These are phyloP conservation scores for Hyaloscypha bicolor DNA, from an alignment of 495 filamentous ascomycete species.

Conservation along the genomic window DNA sequence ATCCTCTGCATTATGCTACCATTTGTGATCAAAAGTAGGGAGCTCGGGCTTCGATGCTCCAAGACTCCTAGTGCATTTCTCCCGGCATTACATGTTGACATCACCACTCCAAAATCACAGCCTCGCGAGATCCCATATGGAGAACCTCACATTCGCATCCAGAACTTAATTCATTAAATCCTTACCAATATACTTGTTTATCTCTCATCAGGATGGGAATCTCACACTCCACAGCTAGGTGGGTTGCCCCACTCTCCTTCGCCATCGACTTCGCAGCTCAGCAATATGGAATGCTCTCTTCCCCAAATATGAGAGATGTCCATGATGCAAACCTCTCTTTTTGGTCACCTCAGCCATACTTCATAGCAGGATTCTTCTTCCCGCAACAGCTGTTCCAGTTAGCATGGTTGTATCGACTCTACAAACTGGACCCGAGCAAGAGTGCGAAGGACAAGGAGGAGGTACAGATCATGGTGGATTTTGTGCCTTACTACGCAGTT, in stretches of 20 bases:
- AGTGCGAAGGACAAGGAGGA: conserved; percentile 28
- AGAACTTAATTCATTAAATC: background rate
- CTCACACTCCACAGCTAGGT: conserved; percentile 41
- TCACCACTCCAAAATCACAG: background rate
- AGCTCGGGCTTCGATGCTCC: background rate
- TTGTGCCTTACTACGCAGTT: conserved; percentile 47
- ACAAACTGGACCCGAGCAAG: conserved; percentile 42
- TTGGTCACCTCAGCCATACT: conserved; percentile 51
- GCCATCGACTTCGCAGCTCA: conserved; percentile 49
- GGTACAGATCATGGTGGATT: conserved; percentile 41
- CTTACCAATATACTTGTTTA: background rate
- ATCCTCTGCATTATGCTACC: too few relatives aligned
- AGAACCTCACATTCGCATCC: background rate
- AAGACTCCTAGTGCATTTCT: background rate
- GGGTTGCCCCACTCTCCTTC: conserved; percentile 50
- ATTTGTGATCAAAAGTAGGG: background rate
- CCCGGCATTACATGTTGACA: background rate
- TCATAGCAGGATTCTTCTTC: conserved; percentile 58
- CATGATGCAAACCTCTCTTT: conserved; percentile 54
- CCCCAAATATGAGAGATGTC: conserved; percentile 53
- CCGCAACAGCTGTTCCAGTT: conserved; percentile 56
- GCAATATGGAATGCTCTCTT: conserved; percentile 48
- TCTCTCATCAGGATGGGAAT: conserved; percentile 36
- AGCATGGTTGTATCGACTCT: conserved; percentile 51
- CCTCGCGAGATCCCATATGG: background rate